A percentile compares a stretch with the other conserved stretches of the same genome.
phyloP scores from a whole-genome alignment of 495 filamentous ascomycete genomes.

The Aspergillus bridgeri region DNA sequence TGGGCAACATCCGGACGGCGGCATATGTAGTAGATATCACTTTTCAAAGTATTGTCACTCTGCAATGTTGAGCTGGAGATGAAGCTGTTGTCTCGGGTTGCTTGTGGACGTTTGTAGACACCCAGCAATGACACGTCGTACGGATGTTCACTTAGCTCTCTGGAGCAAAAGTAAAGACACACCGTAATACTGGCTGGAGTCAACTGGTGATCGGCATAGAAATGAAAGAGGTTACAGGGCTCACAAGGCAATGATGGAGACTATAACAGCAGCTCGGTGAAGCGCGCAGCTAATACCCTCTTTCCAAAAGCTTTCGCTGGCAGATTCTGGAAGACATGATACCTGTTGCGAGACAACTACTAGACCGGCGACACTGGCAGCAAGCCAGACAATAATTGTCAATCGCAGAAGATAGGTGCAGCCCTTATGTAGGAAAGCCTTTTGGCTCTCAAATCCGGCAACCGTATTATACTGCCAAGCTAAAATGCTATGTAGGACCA shows the following conservation, averaged over 20 bases:
- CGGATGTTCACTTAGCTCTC: constrained; percentile 40
- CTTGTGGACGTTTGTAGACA: constrained; percentile 26
- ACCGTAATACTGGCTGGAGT: constrained; percentile 28
- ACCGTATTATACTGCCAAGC: constrained; percentile 45
- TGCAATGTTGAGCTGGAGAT: constrained; percentile 38
- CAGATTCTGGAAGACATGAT: constrained; percentile 33
- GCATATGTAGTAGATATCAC: constrained; percentile 41
- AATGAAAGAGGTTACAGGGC: neutral
- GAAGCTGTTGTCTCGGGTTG: constrained; percentile 32
- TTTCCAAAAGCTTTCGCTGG: constrained; percentile 33
- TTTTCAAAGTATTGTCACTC: constrained; percentile 41
- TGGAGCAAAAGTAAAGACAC: constrained; percentile 40
- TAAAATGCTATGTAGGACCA: constrained; percentile 41
- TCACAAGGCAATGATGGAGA: constrained; percentile 38
- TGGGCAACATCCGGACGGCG: constrained; percentile 36
- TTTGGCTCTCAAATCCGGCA: constrained; percentile 33
- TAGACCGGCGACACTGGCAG: constrained; percentile 40
- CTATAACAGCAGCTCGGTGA: constrained; percentile 35
- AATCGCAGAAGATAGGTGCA: constrained; percentile 40
- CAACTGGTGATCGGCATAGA: constrained; percentile 11
- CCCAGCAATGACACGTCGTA: constrained; percentile 43
- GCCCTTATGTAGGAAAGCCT: constrained; percentile 31
- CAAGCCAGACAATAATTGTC: constrained; percentile 40
- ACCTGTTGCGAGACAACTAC: constrained; percentile 41
- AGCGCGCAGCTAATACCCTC: constrained; percentile 41